A percentile compares a stretch with the other conserved stretches of the same genome.
phyloP scores from a whole-genome alignment of 108 stramenopile species.

The Cyclotella baltica region DNA sequence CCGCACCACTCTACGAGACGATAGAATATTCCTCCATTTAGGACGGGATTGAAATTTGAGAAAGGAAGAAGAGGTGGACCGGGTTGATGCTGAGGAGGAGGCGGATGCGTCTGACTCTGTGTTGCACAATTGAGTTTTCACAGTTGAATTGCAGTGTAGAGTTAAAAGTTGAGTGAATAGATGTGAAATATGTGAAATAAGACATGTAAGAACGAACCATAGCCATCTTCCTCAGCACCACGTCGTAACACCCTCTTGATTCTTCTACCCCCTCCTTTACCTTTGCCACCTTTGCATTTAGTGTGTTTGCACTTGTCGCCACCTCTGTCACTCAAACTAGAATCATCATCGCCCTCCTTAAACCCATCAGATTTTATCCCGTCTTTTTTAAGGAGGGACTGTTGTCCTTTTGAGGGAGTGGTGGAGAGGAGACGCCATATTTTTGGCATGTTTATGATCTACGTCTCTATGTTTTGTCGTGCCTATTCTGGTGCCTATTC shows the following conservation, averaged over 20 bases:
- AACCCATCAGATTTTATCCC: conserved; percentile 23
- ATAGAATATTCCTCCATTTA: conserved; percentile 53
- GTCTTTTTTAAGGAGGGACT: conserved; percentile 18
- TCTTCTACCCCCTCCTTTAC: not conserved
- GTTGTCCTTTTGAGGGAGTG: not conserved
- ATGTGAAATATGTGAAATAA: not conserved
- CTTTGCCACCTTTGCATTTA: not conserved
- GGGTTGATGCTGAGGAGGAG: conserved; percentile 21
- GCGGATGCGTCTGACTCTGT: too few species aligned
- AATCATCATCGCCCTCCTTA: conserved; percentile 23
- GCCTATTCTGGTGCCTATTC: too few species aligned
- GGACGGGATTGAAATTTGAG: conserved; percentile 38
- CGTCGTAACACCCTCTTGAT: not conserved
- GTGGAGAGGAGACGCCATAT: not conserved
- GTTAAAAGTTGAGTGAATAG: not conserved
- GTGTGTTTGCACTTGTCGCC: not conserved
- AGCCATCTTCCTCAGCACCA: not conserved
- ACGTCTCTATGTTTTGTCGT: too few species aligned
- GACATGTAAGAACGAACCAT: not conserved
- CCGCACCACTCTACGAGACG: conserved; percentile 28
- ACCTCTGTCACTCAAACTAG: not conserved
- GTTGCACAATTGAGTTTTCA: too few species aligned
- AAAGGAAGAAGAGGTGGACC: conserved; percentile 2
- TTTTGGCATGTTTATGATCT: not conserved
- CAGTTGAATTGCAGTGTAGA: not conserved